phyloP scores from a whole-genome alignment of 2,329 filamentous ascomycete species.

The Botrytis cinerea region DNA sequence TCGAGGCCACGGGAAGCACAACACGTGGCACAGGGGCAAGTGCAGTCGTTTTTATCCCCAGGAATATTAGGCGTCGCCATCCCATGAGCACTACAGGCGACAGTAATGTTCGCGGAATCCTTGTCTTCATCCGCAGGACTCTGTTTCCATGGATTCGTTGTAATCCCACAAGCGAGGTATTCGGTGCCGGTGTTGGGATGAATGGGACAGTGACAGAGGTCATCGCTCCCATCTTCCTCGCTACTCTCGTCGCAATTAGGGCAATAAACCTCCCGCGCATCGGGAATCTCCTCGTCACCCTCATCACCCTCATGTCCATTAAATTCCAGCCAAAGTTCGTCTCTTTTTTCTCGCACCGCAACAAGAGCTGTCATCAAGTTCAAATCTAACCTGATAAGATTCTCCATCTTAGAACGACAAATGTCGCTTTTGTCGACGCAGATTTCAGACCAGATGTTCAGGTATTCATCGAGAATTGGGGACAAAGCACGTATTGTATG shows the following conservation, averaged over 20 bases:
- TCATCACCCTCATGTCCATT: background rate
- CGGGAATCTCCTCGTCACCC: too few species aligned
- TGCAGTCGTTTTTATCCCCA: background rate
- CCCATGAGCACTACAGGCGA: background rate
- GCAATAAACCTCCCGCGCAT: background rate
- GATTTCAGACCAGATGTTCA: background rate
- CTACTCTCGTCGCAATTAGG: background rate
- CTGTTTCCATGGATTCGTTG: background rate
- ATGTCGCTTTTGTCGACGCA: background rate
- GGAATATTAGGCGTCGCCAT: accelerated
- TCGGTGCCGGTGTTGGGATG: background rate
- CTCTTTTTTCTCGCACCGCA: background rate
- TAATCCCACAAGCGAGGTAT: background rate
- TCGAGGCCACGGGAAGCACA: background rate
- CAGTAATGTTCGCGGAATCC: background rate
- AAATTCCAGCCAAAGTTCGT: background rate
- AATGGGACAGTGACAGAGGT: background rate
- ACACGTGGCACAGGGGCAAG: background rate
- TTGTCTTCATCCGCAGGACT: background rate
- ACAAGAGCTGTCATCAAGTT: background rate
- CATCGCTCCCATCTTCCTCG: background rate
- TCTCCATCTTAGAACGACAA: background rate
- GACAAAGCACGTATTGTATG: background rate
- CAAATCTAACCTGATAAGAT: background rate
- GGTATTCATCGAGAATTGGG: background rate